These are phyloP conservation scores for Neonectria hederae DNA, from an alignment of 2,329 filamentous ascomycete genomes.

Conservation along the genomic window DNA sequence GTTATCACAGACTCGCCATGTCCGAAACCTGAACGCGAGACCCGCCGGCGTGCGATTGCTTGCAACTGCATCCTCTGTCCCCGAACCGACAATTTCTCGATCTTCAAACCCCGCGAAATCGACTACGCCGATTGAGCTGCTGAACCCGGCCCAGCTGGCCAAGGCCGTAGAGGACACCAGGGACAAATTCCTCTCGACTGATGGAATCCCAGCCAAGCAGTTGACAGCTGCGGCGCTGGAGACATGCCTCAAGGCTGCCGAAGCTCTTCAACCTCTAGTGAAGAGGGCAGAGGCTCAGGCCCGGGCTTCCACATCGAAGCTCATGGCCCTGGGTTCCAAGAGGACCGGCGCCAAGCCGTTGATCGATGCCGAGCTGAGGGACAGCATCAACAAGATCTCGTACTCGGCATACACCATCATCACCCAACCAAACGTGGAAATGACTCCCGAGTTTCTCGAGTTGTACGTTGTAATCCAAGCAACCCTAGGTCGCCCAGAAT, in stretches of 20 bases:
- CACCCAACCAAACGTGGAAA: conserved; percentile 79
- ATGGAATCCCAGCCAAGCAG: conserved; percentile 56
- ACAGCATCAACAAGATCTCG: conserved; percentile 63
- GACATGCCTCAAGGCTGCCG: conserved; percentile 56
- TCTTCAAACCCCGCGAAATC: conserved; percentile 27
- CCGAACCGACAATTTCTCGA: conserved; percentile 30
- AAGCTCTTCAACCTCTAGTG: conserved; percentile 54
- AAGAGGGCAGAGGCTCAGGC: conserved; percentile 51
- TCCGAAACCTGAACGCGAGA: conserved; percentile 22
- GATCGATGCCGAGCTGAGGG: conserved; percentile 50
- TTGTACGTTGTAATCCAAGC: conserved; percentile 82
- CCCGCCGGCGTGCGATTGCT: conserved; percentile 40
- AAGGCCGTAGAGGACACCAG: conserved; percentile 54
- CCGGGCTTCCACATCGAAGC: conserved; percentile 61
- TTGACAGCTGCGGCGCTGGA: conserved; percentile 56
- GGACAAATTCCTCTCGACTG: conserved; percentile 55
- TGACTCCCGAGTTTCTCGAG: conserved; percentile 76
- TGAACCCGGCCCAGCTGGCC: conserved; percentile 53
- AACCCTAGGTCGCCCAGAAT: conserved; percentile 75
- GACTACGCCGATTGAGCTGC: conserved; percentile 39
- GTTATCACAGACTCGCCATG: conserved; percentile 27
- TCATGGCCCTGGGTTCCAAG: conserved; percentile 58
- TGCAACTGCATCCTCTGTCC: conserved; percentile 37
- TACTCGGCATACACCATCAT: conserved; percentile 74
- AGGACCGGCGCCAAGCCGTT: conserved; percentile 45